phyloP scores from a whole-genome alignment of 2,329 filamentous ascomycete species.

The Dactylellina sp. region DNA sequence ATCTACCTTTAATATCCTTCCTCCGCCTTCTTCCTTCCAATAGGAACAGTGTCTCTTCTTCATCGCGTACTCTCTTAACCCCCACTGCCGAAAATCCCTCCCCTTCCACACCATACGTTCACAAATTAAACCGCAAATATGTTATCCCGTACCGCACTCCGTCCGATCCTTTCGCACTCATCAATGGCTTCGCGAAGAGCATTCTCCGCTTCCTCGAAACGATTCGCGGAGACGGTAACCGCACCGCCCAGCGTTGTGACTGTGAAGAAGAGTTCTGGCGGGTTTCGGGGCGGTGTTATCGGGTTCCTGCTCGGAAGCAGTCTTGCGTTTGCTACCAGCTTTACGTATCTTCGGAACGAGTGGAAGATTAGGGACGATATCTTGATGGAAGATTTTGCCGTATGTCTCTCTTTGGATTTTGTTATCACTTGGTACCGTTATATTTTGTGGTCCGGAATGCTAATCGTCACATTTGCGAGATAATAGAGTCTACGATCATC shows the following conservation, averaged over 20 bases:
- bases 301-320: conserved; percentile 53
- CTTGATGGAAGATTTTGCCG: conserved; percentile 56
- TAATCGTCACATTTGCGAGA: not conserved
- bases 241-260: conserved; percentile 32
- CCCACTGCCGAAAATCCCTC: conserved; percentile 3
- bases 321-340: conserved; percentile 50
- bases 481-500: conserved; percentile 48
- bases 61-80: not conserved
- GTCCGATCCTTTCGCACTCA: conserved; percentile 43
- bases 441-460: too few relatives aligned
- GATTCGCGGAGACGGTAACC: conserved; percentile 33
- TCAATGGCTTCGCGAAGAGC: conserved; percentile 42
- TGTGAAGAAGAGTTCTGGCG: conserved; percentile 55
- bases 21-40: not conserved
- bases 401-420: too few relatives aligned
- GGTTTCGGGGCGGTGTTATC: conserved; percentile 48
- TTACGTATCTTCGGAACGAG: conserved; percentile 54
- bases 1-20: not conserved
- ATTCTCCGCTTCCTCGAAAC: conserved; percentile 48
- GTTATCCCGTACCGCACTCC: conserved; percentile 54
- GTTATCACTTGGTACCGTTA: too few relatives aligned
- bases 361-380: conserved; percentile 56
- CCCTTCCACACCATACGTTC: not conserved
- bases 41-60: not conserved
- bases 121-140: conserved; percentile 14